phyloP scores from a whole-genome alignment of 1,139 yeast genomes.

The Kodamaea alishanica region DNA sequence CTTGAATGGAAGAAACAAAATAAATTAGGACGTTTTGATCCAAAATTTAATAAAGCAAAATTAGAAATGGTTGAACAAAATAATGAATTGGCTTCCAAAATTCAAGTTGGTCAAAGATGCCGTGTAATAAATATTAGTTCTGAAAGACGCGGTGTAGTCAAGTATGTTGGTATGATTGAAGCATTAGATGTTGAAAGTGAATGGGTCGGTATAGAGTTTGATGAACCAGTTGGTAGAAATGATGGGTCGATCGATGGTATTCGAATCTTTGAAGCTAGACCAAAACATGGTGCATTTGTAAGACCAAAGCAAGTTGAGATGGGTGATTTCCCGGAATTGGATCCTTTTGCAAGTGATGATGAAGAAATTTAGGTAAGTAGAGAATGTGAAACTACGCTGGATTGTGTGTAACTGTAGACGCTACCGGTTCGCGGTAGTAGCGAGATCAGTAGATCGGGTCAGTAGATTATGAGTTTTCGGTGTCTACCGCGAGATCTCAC shows the following conservation, averaged over 20 bases:
- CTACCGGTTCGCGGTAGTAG: too few relatives aligned
- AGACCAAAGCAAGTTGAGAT: conserved; percentile 48
- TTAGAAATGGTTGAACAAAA: conserved; percentile 23
- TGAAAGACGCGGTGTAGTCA: conserved; percentile 64
- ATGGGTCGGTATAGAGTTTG: conserved; percentile 51
- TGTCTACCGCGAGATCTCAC: too few relatives aligned
- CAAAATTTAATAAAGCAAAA: conserved; percentile 35
- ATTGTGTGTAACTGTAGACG: too few relatives aligned
- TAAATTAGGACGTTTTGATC: conserved; percentile 69
- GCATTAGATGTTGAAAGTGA: conserved; percentile 41
- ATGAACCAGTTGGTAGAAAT: conserved; percentile 48
- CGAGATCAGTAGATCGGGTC: too few relatives aligned
- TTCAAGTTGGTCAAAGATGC: conserved; percentile 38
- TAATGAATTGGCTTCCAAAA: conserved; percentile 19
- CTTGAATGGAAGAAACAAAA: conserved; percentile 71
- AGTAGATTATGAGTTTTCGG: too few relatives aligned
- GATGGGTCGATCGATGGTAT: conserved; percentile 37
- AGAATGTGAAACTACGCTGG: too few relatives aligned
- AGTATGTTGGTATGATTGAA: conserved; percentile 63
- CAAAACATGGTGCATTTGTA: conserved; percentile 49
- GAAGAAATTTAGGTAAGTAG: conserved; percentile 21
- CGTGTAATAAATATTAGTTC: conserved; percentile 43
- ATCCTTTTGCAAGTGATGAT: conserved; percentile 40
- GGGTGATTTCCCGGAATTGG: conserved; percentile 51
- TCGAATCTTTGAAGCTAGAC: conserved; percentile 32